Evolutionary conservation across 1,284 basidiomycete species (phyloP), one percentile per base, ranked within the genome.

Genomic region (Rhodotorula mucilaginosa): DNA sequence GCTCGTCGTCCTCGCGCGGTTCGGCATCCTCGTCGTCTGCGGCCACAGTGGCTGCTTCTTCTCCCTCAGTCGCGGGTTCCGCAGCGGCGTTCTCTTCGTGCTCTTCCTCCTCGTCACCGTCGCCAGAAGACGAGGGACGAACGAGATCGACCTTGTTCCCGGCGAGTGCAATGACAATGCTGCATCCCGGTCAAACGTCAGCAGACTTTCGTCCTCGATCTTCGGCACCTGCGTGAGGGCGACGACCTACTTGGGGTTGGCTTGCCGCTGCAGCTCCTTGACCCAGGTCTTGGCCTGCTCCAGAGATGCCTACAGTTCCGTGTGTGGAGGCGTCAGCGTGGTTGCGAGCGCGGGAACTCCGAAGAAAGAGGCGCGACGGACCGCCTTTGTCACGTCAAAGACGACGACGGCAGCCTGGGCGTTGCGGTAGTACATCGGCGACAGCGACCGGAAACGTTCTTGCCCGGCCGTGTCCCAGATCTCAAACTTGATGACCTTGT

Each of bases 221-320:
- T 15, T 46, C 39, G 26, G 13, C 10, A 23, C 3, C 7, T 13
- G 26, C 8, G 1, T 21, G 54, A 12, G 47, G 13, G 61, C 13
- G 26, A n/a, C 13, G 16, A 69, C 69, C 39, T 1, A 73, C 74
- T 75, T 98, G 51, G 96, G 95, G 82, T 97, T 98, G 52, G 97
- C 96, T 81, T 99, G 96, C 74, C 97, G 88, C 83, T 99, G 97
- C 39, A 99, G 87, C 83, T 99, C 96, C 85, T 98, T 99, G 75
- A 99, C 95, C 96, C 96, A 99, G 49, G 93, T 94, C 85, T 99
- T 99, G 71, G 96, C 96, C 83, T 99, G 99, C 82, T 99, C 97
- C 74, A 99, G 87, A 78, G 94, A 97, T 68, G 90, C 87, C 70
- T 84, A 69, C 29, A 29, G 8, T 8, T 6, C 18, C 19, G 18